Evolutionary conservation across 768 basidiomycete species (phyloP).

Genomic region (Tubosaeta sp.): DNA sequence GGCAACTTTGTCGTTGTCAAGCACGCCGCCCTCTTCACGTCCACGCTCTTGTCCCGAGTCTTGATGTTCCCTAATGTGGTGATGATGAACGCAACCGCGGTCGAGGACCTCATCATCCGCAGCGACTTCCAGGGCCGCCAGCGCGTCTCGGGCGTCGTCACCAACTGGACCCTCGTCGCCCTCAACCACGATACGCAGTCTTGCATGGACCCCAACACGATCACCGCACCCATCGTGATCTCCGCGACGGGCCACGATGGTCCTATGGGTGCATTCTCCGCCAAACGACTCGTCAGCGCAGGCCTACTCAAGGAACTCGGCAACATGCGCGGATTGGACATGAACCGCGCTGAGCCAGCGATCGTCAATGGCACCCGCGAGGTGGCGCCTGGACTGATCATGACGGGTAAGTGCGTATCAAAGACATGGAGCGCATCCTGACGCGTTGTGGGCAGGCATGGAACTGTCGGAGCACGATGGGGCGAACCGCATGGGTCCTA

Average conservation of each 20-base stretch:
- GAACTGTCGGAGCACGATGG: slow-evolving; percentile 81
- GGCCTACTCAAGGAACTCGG: slow-evolving; percentile 72
- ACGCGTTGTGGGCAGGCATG: slow-evolving; percentile 52
- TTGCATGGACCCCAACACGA: slow-evolving; percentile 76
- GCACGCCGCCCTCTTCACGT: slow-evolving; percentile 78
- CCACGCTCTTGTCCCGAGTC: slow-evolving; percentile 67
- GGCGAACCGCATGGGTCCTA: slow-evolving; percentile 72
- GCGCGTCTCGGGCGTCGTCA: slow-evolving; percentile 51
- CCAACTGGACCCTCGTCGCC: slow-evolving; percentile 49
- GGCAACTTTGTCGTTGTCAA: slow-evolving; percentile 76
- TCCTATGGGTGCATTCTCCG: slow-evolving; percentile 78
- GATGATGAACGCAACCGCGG: slow-evolving; percentile 74
- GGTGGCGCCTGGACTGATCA: slow-evolving; percentile 68
- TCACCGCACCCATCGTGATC: slow-evolving; percentile 73
- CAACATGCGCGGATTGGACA: slow-evolving; percentile 77
- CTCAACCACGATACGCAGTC: slow-evolving; percentile 73
- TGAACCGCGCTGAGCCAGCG: slow-evolving; percentile 79
- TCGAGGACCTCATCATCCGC: slow-evolving; percentile 75
- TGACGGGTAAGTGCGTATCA: slow-evolving; percentile 50
- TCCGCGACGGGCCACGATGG: slow-evolving; percentile 77
- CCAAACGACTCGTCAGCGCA: slow-evolving; percentile 71
- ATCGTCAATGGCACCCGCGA: slow-evolving; percentile 76
- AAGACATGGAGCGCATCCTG: not conserved
- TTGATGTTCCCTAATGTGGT: slow-evolving; percentile 68
- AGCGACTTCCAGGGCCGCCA: slow-evolving; percentile 41